Evolutionary conservation across 2,329 filamentous ascomycete genomes (phyloP).

Genomic region (Stemphylium vesicarium): DNA sequence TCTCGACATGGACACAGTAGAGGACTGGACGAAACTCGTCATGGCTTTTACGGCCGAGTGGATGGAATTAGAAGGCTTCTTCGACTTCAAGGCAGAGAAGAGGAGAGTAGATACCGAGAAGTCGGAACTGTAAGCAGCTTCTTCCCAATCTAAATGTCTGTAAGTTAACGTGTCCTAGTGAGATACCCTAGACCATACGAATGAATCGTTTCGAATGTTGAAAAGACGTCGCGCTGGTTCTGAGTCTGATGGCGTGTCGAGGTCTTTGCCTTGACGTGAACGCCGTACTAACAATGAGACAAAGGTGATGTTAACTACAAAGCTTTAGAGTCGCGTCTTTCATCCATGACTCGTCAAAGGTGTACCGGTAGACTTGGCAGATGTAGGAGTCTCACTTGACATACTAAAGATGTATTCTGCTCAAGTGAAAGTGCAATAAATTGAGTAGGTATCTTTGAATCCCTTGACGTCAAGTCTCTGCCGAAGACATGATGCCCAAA

Average conservation of each 20-base stretch:
- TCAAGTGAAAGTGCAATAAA: neutral
- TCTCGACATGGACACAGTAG: constrained; percentile 78
- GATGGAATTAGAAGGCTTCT: constrained; percentile 68
- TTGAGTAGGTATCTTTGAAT: neutral
- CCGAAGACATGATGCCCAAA: constrained; percentile 22
- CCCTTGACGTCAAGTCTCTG: no score
- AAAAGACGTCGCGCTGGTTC: neutral
- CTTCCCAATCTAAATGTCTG: constrained; percentile 7
- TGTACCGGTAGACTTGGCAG: neutral
- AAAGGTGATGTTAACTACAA: constrained; percentile 9
- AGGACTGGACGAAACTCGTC: constrained; percentile 87
- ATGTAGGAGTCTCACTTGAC: neutral
- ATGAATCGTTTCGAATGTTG: constrained; percentile 1
- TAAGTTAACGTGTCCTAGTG: constrained; percentile 34
- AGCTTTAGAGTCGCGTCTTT: neutral
- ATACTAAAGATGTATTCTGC: neutral
- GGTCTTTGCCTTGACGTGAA: neutral
- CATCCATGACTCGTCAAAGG: constrained; percentile 1
- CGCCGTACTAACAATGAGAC: constrained; percentile 4
- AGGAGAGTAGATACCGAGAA: constrained; percentile 29
- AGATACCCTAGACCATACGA: constrained; percentile 36
- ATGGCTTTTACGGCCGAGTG: constrained; percentile 90
- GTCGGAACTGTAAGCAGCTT: constrained; percentile 47
- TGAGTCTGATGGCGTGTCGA: neutral
- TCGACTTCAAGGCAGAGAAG: constrained; percentile 32